Percentiles rank a stretch among this genome's conserved stretches.
phyloP scores from a whole-genome alignment of 768 basidiomycete species.

The Mycena vitilis region DNA sequence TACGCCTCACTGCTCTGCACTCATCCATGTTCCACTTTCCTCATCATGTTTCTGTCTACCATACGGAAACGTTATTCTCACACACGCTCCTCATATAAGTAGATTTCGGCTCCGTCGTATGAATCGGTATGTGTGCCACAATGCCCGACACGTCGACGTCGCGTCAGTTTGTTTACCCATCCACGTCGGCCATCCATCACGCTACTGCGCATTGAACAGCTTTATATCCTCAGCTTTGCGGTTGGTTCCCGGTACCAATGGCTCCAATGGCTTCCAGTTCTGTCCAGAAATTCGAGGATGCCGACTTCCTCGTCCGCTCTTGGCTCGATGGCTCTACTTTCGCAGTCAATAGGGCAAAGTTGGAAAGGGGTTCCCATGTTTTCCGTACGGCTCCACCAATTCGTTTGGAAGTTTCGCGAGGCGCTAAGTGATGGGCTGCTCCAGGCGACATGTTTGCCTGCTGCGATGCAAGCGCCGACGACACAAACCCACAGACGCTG shows the following conservation, averaged over 20 bases:
- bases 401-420: conserved; percentile 12
- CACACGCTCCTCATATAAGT: not conserved
- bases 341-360: conserved; percentile 58
- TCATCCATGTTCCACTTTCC: conserved; percentile 38
- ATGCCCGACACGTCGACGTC: conserved; percentile 21
- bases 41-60: conserved; percentile 36
- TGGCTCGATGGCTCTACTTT: conserved; percentile 63
- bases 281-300: conserved; percentile 50
- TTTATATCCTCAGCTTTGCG: conserved; percentile 16
- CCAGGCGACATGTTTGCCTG: conserved; percentile 77
- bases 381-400: conserved; percentile 61
- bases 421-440: conserved; percentile 31
- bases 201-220: conserved; percentile 20
- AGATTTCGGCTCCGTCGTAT: conserved; percentile 3
- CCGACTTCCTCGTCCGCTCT: conserved; percentile 70
- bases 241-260: conserved; percentile 15
- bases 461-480: conserved; percentile 55
- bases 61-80: conserved; percentile 20
- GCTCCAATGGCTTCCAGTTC: conserved; percentile 22
- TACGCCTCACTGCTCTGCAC: conserved; percentile 46
- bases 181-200: conserved; percentile 24
- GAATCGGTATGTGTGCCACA: conserved; percentile 17
- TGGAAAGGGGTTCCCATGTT: conserved; percentile 65
- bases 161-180: conserved; percentile 26
- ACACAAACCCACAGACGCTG: conserved; percentile 45